phyloP scores from a whole-genome alignment of 2,329 filamentous ascomycete species.

The Hypoxylon sp. region DNA sequence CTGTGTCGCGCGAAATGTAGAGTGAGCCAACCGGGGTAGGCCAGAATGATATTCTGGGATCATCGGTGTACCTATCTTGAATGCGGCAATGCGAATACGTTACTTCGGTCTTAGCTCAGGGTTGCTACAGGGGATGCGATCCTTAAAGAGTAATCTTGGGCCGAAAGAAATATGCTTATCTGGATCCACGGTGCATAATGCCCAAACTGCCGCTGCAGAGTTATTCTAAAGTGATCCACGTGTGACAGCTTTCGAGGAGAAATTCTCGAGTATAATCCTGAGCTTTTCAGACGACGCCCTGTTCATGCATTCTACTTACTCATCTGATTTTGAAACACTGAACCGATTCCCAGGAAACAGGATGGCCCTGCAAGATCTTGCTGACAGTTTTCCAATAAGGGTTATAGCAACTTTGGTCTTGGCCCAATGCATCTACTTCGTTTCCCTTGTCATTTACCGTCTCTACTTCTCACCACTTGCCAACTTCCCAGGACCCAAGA shows the following conservation, averaged over 20 bases:
- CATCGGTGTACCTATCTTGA: conserved; percentile 10
- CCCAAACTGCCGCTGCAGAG: conserved; percentile 1
- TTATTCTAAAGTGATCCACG: conserved; percentile 1
- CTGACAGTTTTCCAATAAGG: conserved; percentile 2
- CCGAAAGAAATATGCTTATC: conserved; percentile 14
- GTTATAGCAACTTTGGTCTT: conserved; percentile 7
- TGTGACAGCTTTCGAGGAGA: conserved; percentile 2
- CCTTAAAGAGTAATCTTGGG: conserved; percentile 12
- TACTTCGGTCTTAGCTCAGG: conserved; percentile 12
- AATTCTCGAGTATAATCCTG: background rate
- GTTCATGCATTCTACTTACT: background rate
- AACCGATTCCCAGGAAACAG: conserved; percentile 1
- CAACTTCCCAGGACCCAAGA: conserved; percentile 46
- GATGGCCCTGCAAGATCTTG: conserved; percentile 13
- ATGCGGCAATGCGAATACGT: conserved; percentile 5
- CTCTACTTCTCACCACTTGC: conserved; percentile 46
- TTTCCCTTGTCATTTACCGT: conserved; percentile 35
- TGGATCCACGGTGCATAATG: conserved; percentile 3
- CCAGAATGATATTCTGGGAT: conserved; percentile 7
- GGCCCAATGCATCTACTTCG: conserved; percentile 6
- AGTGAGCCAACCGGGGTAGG: background rate
- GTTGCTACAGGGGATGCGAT: background rate
- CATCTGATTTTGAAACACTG: background rate
- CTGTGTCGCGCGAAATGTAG: background rate
- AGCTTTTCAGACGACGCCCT: background rate